A percentile compares a stretch with the other conserved stretches of the same genome.
Conservation (phyloP, 345 rosid species). For the sweet orange (Citrus sinensis) region DNA sequence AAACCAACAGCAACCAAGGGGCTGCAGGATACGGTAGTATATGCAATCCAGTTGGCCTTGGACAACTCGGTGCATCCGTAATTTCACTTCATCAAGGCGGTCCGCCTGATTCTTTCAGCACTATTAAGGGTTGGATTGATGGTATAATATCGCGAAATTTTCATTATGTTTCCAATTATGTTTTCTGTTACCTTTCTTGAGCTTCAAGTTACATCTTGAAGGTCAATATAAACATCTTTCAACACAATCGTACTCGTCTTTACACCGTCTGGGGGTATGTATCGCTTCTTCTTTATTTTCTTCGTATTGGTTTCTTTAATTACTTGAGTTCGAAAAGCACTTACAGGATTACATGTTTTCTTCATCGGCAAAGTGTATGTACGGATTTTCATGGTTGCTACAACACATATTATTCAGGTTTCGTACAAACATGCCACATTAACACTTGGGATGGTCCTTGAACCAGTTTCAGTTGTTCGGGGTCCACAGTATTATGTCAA, state of each 20-base stretch:
- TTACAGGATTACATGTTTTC: not conserved
- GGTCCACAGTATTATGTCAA: too few species aligned
- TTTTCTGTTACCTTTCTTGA: too few species aligned
- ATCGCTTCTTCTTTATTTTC: not conserved
- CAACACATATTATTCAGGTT: not conserved
- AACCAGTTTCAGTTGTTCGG: too few species aligned
- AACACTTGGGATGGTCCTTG: too few species aligned
- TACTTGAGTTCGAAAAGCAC: not conserved
- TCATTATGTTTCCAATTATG: too few species aligned
- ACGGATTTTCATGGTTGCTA: not conserved
- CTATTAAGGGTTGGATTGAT: conserved; percentile 11
- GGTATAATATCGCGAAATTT: not conserved
- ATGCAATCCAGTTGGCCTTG: not conserved
- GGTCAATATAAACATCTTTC: conserved; percentile 8
- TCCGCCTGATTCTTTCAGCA: not conserved
- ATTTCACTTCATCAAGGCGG: conserved; percentile 13
- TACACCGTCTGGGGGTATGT: conserved; percentile 18
- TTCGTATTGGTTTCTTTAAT: not conserved
- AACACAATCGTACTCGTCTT: not conserved
- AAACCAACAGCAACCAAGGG: not conserved
- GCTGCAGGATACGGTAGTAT: not conserved
- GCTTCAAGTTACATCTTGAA: too few species aligned
- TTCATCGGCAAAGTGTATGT: not conserved
- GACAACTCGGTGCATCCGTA: conserved; percentile 7
- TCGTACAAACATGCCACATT: too few species aligned